Conservation (phyloP, 352 stramenopile species). For the Lagenidium giganteum region DNA sequence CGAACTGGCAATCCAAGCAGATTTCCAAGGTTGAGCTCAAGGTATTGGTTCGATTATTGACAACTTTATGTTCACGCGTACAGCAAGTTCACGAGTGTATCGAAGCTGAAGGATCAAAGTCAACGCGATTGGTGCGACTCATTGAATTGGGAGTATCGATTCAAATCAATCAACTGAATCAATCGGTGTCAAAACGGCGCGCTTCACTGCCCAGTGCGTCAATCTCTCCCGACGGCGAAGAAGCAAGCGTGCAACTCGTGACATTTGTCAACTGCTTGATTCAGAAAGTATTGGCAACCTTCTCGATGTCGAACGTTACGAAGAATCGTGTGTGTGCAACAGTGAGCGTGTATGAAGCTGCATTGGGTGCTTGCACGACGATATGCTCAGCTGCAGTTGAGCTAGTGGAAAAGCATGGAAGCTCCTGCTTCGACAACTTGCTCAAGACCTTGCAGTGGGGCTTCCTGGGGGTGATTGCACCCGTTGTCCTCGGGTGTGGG, state of each 20-base stretch:
- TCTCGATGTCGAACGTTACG: background rate
- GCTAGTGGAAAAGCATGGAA: background rate
- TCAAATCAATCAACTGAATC: too few species aligned
- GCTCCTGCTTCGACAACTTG: slow-evolving; percentile 6
- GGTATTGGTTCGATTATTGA: too few species aligned
- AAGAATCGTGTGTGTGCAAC: background rate
- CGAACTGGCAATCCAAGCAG: slow-evolving; percentile 6
- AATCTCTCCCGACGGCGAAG: too few species aligned
- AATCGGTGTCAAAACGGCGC: too few species aligned
- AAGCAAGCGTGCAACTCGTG: slow-evolving; percentile 1
- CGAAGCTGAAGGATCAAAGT: background rate
- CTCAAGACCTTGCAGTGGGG: background rate
- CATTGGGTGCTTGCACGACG: background rate
- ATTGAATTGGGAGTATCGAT: too few species aligned
- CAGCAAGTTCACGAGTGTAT: background rate
- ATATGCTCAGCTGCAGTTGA: too few species aligned
- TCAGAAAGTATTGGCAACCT: slow-evolving; percentile 10
- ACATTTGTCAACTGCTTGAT: slow-evolving; percentile 9
- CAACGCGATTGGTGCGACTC: too few species aligned
- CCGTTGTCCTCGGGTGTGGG: too few species aligned
- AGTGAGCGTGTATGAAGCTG: slow-evolving; percentile 1
- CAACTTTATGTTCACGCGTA: too few species aligned
- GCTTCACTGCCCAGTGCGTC: too few species aligned
- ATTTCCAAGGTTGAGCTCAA: slow-evolving; percentile 2
- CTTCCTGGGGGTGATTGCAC: background rate